Percentiles rank a stretch among this genome's conserved stretches.
Evolutionary conservation across 1,139 yeast genomes (phyloP).

Genomic region (Geotrichum aggregatum): DNA sequence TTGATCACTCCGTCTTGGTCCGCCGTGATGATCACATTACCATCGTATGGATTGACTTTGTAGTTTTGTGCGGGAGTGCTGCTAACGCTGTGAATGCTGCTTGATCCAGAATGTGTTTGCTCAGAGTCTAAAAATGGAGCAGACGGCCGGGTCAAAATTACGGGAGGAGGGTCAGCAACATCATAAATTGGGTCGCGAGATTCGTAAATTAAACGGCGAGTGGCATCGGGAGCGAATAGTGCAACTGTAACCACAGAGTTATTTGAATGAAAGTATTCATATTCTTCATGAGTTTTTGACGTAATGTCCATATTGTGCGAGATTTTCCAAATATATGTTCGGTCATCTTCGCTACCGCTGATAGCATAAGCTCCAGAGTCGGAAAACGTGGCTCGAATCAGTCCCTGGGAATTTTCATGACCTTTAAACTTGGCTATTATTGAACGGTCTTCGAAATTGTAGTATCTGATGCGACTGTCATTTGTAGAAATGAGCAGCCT

Average conservation of each 20-base stretch:
- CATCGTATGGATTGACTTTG: constrained; percentile 27
- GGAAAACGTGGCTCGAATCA: constrained; percentile 62
- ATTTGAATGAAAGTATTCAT: constrained; percentile 49
- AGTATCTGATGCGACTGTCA: constrained; percentile 71
- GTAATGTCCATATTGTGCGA: constrained; percentile 44
- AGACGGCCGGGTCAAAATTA: constrained; percentile 3
- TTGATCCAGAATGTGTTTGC: neutral
- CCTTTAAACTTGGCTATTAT: constrained; percentile 74
- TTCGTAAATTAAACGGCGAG: constrained; percentile 59
- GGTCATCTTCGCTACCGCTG: constrained; percentile 47
- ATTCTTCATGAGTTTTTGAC: constrained; percentile 42
- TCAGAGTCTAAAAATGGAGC: neutral
- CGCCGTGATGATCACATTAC: constrained; percentile 63
- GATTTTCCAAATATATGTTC: constrained; percentile 58
- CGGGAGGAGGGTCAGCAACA: constrained; percentile 39
- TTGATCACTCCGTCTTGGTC: constrained; percentile 71
- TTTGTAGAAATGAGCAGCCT: constrained; percentile 52
- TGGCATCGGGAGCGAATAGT: constrained; percentile 67
- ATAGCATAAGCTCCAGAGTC: constrained; percentile 50
- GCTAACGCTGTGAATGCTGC: neutral
- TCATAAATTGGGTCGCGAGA: constrained; percentile 81
- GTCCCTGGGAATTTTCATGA: constrained; percentile 62
- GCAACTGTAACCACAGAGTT: constrained; percentile 71
- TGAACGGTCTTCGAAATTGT: constrained; percentile 53
- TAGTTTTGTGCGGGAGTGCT: neutral